phyloP scores from a whole-genome alignment of 495 filamentous ascomycete species.

The Podospora pseudoanserina region DNA sequence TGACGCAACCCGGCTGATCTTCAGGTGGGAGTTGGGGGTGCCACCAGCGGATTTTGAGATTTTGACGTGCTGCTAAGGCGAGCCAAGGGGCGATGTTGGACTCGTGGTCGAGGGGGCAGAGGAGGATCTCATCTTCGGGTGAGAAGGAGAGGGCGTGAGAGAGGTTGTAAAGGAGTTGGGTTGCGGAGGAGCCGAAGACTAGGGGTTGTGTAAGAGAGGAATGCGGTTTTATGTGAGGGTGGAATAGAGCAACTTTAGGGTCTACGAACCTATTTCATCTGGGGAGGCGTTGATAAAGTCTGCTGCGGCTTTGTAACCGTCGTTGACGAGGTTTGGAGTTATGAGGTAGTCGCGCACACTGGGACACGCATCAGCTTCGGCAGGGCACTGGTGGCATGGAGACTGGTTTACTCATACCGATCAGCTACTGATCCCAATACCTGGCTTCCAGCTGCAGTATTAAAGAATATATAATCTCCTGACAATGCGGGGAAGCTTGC shows the following conservation, averaged over 20 bases:
- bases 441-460: constrained; percentile 75
- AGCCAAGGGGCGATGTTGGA: constrained; percentile 69
- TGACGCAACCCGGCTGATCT: constrained; percentile 18
- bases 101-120: constrained; percentile 69
- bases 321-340: constrained; percentile 52
- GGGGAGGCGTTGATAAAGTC: constrained; percentile 61
- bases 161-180: constrained; percentile 70
- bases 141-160: constrained; percentile 56
- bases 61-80: constrained; percentile 52
- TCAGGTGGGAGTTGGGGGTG: constrained; percentile 30
- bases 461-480: constrained; percentile 64
- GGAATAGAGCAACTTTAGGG: not conserved
- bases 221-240: not conserved
- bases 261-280: constrained; percentile 55
- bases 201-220: constrained; percentile 1
- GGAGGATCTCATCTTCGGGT: constrained; percentile 58
- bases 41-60: constrained; percentile 67
- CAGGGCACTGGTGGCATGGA: not conserved
- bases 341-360: constrained; percentile 63
- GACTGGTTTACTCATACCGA: constrained; percentile 45
- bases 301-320: constrained; percentile 59
- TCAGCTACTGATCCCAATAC: constrained; percentile 60
- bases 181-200: constrained; percentile 66
- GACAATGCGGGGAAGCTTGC: constrained; percentile 62
- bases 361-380: constrained; percentile 4